Evolutionary conservation across 2,329 filamentous ascomycete genomes (phyloP).

Genomic region (Colletotrichum costaricense): DNA sequence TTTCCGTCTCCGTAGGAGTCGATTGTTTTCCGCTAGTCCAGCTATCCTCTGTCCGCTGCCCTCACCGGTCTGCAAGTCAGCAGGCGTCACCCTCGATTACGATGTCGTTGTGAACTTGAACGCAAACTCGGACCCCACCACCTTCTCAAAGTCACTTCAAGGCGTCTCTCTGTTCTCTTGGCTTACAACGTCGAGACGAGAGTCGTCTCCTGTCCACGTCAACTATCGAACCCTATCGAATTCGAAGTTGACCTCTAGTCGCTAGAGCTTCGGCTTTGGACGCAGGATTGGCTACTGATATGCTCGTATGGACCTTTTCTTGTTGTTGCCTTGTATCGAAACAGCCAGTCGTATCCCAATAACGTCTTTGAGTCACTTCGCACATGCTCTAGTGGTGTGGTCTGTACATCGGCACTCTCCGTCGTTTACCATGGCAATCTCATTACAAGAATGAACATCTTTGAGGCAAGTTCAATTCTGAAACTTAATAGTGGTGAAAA

Average conservation of each 20-base stretch:
- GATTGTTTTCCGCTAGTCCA: not conserved
- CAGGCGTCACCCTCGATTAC: not conserved
- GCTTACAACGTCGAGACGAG: not conserved
- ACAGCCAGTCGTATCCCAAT: constrained; percentile 4
- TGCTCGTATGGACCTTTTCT: not conserved
- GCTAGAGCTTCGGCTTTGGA: not conserved
- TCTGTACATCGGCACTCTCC: not conserved
- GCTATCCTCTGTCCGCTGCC: not conserved
- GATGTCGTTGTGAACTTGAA: not conserved
- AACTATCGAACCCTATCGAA: not conserved
- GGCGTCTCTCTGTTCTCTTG: not conserved
- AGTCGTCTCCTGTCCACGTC: not conserved
- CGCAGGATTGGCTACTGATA: constrained; percentile 1
- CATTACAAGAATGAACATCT: not conserved
- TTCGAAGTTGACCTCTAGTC: not conserved
- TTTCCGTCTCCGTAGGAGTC: not conserved
- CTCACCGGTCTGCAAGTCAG: constrained; percentile 6
- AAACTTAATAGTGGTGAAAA: not conserved
- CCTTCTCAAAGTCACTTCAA: not conserved
- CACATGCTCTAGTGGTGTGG: constrained; percentile 4
- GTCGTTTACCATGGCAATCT: not conserved
- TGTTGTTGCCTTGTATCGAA: constrained; percentile 12
- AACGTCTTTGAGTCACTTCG: constrained; percentile 18
- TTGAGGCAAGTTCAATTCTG: not conserved
- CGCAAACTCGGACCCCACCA: constrained; percentile 4